Percentiles rank a stretch among this genome's conserved stretches.
Evolutionary conservation across 2,329 filamentous ascomycete species (phyloP).

Genomic region (Monosporascus sp.): DNA sequence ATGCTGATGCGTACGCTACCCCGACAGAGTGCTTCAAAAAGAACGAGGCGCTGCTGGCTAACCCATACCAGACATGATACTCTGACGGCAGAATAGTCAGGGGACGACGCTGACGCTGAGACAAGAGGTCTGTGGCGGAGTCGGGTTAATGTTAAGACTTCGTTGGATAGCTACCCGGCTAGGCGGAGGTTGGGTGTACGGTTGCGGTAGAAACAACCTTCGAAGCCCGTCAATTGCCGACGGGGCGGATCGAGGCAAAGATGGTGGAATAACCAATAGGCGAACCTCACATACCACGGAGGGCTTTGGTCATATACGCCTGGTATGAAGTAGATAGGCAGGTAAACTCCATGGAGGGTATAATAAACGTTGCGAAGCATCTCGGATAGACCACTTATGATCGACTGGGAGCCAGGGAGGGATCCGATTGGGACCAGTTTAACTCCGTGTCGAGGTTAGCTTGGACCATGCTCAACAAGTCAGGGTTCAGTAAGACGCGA

Average conservation of each 20-base stretch:
- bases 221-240: not conserved
- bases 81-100: not conserved
- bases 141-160: too few species aligned
- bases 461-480: too few species aligned
- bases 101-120: not conserved
- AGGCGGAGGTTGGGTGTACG: too few species aligned
- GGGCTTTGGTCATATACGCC: too few species aligned
- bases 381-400: not conserved
- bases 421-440: too few species aligned
- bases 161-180: too few species aligned
- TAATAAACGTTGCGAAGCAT: not conserved
- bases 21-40: not conserved
- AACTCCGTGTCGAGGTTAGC: too few species aligned
- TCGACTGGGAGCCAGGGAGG: too few species aligned
- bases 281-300: too few species aligned
- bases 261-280: not conserved
- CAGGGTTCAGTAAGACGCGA: too few species aligned
- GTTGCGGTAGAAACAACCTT: too few species aligned
- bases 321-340: not conserved
- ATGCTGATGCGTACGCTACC: not conserved
- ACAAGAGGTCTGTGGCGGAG: not conserved
- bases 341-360: not conserved
- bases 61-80: not conserved
- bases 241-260: not conserved
- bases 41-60: not conserved